Base-by-base conservation (phyloP, 495 filamentous ascomycete genomes). In the Pseudevernia furfuracea region DNA sequence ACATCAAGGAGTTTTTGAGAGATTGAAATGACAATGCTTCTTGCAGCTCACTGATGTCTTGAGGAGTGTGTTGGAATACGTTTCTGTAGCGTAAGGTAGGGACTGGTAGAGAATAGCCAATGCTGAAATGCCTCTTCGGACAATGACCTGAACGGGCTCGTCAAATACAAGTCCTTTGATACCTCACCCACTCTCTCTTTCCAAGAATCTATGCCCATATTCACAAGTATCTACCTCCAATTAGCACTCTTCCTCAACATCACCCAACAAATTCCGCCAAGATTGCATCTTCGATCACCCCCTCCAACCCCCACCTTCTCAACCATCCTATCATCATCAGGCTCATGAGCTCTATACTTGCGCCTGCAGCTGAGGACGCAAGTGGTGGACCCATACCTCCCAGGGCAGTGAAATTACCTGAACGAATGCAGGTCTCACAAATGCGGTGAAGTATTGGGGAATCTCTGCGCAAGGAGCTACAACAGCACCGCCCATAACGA, bases 1-100 rank as follows among this genome's bases (percentile, higher is more conserved):
- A 72, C 66, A 67, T 75, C 19, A 46, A 23, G 38, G 71, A 72
- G 10, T 78, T 77, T 64, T 70, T 70, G 7, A 67, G 38, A 9
- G 67, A 68, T 10, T 69, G 49, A 66, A 8, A 14, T 14, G 46
- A 12, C 4, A 0, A 4, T 14, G 28, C 7, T 52, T 25, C 12
- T 1, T 14, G 25, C 23, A 28, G 23, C 6, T 52, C 25, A 48
- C 1, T 25, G n/a, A 8, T 19, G 46, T 48, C 11, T 14, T 7
- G 23, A 25, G 25, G 15, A 7, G 3, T 25, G 46, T 9, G 1
- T 28, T 30, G 46, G 23, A 49, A 49, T 49, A 11, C 21, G 8
- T 48, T 48, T 2, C 17, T 23, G 44, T 10, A 48, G n/a, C 38
- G 38, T 10, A 41, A 10, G 12, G 38, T 10, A 41, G 38, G 12